These are phyloP conservation scores for Alternaria triticina DNA, from an alignment of 2,329 filamentous ascomycete genomes.

Conservation along the genomic window DNA sequence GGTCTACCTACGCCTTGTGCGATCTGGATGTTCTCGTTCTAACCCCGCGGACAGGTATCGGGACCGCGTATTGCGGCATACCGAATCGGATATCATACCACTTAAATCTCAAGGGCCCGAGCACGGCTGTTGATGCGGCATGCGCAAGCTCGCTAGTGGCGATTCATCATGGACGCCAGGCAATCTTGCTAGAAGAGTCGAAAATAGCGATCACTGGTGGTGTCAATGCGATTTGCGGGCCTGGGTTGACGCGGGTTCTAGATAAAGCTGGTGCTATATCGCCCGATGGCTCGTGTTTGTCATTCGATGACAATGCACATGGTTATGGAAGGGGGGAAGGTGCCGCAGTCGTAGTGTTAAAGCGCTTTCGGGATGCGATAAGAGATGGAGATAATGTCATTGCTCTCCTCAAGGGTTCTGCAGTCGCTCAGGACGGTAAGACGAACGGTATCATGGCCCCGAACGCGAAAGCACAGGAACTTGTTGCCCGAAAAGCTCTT, in stretches of 20 bases:
- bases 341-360: conserved; percentile 45
- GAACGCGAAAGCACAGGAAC: conserved; percentile 54
- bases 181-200: conserved; percentile 35
- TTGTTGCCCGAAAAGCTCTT: conserved; percentile 43
- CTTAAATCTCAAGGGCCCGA: conserved; percentile 32
- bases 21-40: background rate
- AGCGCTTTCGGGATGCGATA: conserved; percentile 55
- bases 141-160: conserved; percentile 33
- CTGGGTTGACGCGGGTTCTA: conserved; percentile 56
- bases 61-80: background rate
- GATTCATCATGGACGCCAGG: conserved; percentile 31
- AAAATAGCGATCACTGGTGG: conserved; percentile 47
- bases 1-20: background rate
- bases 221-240: conserved; percentile 35
- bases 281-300: conserved; percentile 47
- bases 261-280: conserved; percentile 52
- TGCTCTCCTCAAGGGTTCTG: conserved; percentile 38
- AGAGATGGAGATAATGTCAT: conserved; percentile 39
- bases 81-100: conserved; percentile 30
- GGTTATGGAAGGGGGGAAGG: conserved; percentile 72
- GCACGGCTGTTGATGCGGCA: conserved; percentile 33
- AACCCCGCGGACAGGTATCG: background rate
- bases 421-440: conserved; percentile 33
- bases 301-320: conserved; percentile 61
- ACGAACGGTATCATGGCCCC: conserved; percentile 36